A percentile compares a stretch with the other conserved stretches of the same genome.
phyloP scores from a whole-genome alignment of 345 rosid genomes.

The Melaleuca quinquenervia region DNA sequence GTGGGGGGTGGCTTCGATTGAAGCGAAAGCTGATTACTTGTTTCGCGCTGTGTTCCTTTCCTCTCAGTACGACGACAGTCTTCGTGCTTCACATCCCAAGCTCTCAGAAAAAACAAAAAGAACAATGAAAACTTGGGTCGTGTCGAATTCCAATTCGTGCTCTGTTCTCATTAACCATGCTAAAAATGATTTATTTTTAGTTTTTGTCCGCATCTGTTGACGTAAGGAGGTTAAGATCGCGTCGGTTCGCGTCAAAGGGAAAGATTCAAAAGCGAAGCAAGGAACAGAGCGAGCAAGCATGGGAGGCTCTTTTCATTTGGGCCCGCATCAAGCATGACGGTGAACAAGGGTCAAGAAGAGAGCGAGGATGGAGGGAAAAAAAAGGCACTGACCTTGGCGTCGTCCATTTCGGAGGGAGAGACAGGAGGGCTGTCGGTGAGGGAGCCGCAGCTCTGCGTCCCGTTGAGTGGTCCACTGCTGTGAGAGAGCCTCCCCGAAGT shows the following conservation, averaged over 20 bases:
- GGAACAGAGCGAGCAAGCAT: background rate
- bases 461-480: conserved; percentile 92
- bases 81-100: conserved; percentile 15
- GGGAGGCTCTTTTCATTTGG: background rate
- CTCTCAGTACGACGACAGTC: conserved; percentile 13
- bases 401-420: conserved; percentile 77
- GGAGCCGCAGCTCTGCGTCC: conserved; percentile 75
- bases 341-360: background rate
- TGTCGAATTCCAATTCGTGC: background rate
- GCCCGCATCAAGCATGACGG: background rate
- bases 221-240: background rate
- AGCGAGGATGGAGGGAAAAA: background rate
- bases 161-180: background rate
- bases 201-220: background rate
- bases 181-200: background rate
- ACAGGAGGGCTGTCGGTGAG: conserved; percentile 95
- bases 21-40: conserved; percentile 42
- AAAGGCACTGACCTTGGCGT: conserved; percentile 46
- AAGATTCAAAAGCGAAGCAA: background rate
- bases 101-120: background rate
- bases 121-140: background rate
- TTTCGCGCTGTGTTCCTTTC: conserved; percentile 4
- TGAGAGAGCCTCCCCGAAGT: conserved; percentile 11
- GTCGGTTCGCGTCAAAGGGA: background rate
- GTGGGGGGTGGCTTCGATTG: conserved; percentile 16